Evolutionary conservation across 2,329 filamentous ascomycete species (phyloP).

Genomic region (Tolypocladium cylindrosporum): DNA sequence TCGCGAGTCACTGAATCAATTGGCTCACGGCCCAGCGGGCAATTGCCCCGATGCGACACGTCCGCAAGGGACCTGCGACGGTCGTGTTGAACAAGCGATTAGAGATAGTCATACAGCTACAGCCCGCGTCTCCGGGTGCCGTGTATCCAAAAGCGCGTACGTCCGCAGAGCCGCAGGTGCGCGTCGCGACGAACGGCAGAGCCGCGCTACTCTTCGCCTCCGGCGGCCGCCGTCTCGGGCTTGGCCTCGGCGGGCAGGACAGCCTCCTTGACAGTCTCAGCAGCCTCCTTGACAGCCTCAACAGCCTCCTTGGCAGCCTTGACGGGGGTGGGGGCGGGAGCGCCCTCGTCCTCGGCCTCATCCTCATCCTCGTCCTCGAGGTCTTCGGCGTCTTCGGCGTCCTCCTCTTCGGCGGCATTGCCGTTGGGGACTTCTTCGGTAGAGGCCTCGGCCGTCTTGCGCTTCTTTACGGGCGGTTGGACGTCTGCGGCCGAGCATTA

Average conservation of each 20-base stretch:
- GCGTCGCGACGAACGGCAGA: background rate
- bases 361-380: constrained; percentile 15
- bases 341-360: constrained; percentile 14
- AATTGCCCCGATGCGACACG: background rate
- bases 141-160: background rate
- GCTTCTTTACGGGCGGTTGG: constrained; percentile 40
- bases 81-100: background rate
- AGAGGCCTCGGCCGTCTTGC: constrained; percentile 30
- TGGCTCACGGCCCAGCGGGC: background rate
- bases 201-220: constrained; percentile 16
- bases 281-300: constrained; percentile 8
- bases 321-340: constrained; percentile 11
- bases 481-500: constrained; percentile 14
- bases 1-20: background rate
- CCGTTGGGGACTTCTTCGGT: constrained; percentile 21
- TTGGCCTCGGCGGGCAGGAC: constrained; percentile 17
- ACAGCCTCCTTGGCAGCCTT: constrained; percentile 12
- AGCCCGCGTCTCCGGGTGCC: background rate
- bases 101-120: background rate
- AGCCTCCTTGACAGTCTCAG: constrained; percentile 13
- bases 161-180: background rate
- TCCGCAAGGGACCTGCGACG: background rate
- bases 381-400: constrained; percentile 23
- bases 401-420: constrained; percentile 22
- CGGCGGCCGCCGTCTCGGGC: constrained; percentile 17